Base-by-base conservation (phyloP, 768 basidiomycete species). In the Mycena galericulata region DNA sequence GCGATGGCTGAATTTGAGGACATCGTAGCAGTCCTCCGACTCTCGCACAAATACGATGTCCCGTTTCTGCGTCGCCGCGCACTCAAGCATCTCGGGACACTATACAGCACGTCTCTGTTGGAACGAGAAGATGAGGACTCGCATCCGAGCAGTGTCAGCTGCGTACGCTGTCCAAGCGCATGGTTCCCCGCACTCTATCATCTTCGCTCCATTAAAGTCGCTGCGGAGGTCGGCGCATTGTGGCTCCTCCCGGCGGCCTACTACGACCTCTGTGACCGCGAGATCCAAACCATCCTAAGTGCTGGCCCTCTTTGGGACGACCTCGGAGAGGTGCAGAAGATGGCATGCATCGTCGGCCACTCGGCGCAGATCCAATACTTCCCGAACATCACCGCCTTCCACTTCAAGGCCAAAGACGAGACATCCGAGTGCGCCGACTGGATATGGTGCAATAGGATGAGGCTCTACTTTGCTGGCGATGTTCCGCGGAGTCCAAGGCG, bases 41-140 rank as follows among this genome's bases (percentile, higher is more conserved):
- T 61, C n/a, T 36, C 59, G 1, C 30, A 61, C 47, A 61, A 50
- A 27, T 61, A 61, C 38, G 59, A 61, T 20, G 59, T 61, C 2
- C 47, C 46, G 1, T 61, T 26, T 40, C 47, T 61, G 24, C 59
- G 47, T 18, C 59, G 47, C 15, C 47, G 47, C 2, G 46, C 59
- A 3, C 59, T 61, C 4, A 4, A 61, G 22, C 59, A 61, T 17
- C 47, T 61, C 7, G 59, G 24, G 1, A 24, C 47, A 11, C 2
- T 40, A 12, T 61, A 36, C 18, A 30, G 12, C 34, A 38, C 47
- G 24, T 27, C 6, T 15, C 59, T 60, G 3, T 22, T 22, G 1
- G 59, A 20, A 24, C 24, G 38, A 24, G 59, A 60, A 15, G 27
- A 5, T 11, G n/a, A 24, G 45, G n/a, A 20, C n/a, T 9, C n/a